Percentiles rank a stretch among this genome's conserved stretches.
Conservation (phyloP, 2,329 filamentous ascomycete species). For the Juglanconis juglandina region DNA sequence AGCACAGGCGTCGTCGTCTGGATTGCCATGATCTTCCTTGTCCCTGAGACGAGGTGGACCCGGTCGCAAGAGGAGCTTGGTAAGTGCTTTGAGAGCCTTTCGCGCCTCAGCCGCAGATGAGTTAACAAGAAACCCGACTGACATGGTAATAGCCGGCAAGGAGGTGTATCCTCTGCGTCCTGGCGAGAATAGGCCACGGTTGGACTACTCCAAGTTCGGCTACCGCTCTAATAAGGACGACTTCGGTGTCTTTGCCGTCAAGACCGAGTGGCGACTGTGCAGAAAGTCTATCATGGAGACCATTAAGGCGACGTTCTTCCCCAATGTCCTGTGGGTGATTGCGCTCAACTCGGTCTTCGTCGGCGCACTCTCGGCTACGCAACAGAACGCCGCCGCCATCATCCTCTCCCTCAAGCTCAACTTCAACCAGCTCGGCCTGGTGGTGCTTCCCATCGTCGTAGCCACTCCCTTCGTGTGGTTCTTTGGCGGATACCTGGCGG, state of each 20-base stretch:
- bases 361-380: conserved; percentile 14
- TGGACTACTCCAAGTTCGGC: conserved; percentile 21
- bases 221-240: conserved; percentile 19
- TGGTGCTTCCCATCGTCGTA: conserved; percentile 14
- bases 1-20: conserved; percentile 18
- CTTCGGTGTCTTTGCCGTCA: conserved; percentile 19
- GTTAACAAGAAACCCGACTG: not conserved
- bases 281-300: conserved; percentile 17
- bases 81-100: not conserved
- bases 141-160: conserved; percentile 15
- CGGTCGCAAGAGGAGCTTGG: conserved; percentile 22
- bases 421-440: conserved; percentile 15
- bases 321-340: conserved; percentile 22
- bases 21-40: conserved; percentile 21
- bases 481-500: conserved; percentile 17
- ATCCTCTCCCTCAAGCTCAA: conserved; percentile 20
- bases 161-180: conserved; percentile 18
- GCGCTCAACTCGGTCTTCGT: conserved; percentile 18
- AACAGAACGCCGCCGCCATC: conserved; percentile 19
- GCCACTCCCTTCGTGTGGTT: conserved; percentile 19
- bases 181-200: conserved; percentile 19
- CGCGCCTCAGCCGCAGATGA: fast-evolving
- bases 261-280: conserved; percentile 19
- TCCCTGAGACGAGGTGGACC: conserved; percentile 23
- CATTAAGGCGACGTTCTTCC: conserved; percentile 21